These are phyloP conservation scores for Solanum gandarillasii DNA, from an alignment of 257 asterid genomes.

Conservation along the genomic window DNA sequence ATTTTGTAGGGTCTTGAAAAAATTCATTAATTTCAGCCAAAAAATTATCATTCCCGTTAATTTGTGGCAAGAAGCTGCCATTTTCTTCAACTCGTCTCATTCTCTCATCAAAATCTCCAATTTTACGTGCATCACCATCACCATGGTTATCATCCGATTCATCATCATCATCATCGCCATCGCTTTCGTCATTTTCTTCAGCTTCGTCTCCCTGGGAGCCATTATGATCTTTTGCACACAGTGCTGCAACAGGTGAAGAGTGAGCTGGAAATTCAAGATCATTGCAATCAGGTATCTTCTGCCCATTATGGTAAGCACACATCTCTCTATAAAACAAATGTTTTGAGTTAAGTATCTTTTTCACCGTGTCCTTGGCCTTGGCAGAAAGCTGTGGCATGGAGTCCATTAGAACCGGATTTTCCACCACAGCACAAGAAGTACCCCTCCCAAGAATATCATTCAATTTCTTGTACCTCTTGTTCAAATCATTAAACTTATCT, in stretches of 20 bases:
- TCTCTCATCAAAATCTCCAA: not conserved
- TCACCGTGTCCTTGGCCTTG: slow-evolving; percentile 39
- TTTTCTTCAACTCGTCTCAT: not conserved
- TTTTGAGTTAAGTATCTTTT: slow-evolving; percentile 40
- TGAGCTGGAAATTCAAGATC: slow-evolving; percentile 14
- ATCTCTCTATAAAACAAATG: slow-evolving; percentile 51
- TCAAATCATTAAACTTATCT: slow-evolving; percentile 47
- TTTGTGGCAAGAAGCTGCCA: not conserved
- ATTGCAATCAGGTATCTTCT: slow-evolving; percentile 22
- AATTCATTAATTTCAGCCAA: slow-evolving; percentile 16
- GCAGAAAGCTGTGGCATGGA: slow-evolving; percentile 32
- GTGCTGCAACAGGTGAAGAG: slow-evolving; percentile 8
- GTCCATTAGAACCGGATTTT: slow-evolving; percentile 35
- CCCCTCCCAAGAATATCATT: slow-evolving; percentile 52
- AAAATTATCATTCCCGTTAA: slow-evolving; percentile 1
- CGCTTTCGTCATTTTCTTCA: slow-evolving; percentile 14
- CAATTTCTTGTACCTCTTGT: slow-evolving; percentile 48
- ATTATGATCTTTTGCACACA: slow-evolving; percentile 5
- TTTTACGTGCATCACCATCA: not conserved
- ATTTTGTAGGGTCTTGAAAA: slow-evolving; percentile 17
- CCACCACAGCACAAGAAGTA: slow-evolving; percentile 44
- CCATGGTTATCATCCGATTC: slow-evolving; percentile 11
- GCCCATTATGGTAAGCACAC: slow-evolving; percentile 57
- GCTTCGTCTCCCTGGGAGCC: slow-evolving; percentile 13
- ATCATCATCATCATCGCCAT: slow-evolving; percentile 10